Evolutionary conservation across 352 stramenopile genomes (phyloP), one percentile per base, ranked within the genome.

Genomic region (Pythium oligandrum): DNA sequence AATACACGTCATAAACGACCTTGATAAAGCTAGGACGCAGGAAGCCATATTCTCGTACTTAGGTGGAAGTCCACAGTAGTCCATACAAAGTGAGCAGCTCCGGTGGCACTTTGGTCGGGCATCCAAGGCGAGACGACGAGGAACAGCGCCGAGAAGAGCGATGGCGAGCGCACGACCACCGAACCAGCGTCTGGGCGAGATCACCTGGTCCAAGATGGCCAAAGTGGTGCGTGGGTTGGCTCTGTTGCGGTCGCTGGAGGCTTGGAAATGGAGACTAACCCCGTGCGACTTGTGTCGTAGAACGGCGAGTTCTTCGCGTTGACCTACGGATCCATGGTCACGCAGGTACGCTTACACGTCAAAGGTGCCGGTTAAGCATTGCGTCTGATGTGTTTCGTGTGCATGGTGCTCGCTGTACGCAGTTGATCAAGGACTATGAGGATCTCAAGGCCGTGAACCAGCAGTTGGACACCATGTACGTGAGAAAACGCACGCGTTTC

Each of bases 261-360:
- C 40, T 51, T 52, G 12, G 31, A 44, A 17, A 36, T 49, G 31
- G 42, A 17, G 36, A 30, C 42, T 51, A 30, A 52, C 35, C 33
- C 34, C 8, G 37, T 4, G 17, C 5, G 8, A 48, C 17, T 6
- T 12, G 2, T 51, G 31, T 56, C 33, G 17, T 30, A 66, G 83
- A 99, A 98, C 63, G 93, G 95, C n/a, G 96, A 99, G 74, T 81
- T 99, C 36, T 98, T 99, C 59, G 90, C 96, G 38, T 74, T 99
- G 48, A 99, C 96, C 6, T 99, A 99, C 72, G 96, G 96, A 36
- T 92, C 94, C 12, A 86, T 99, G 59, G 92, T 99, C 26, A 98
- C 88, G 6, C 92, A 98, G 74, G 76, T 85, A 45, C 9, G 44
- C 48, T 8, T 12, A 30, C 10, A 34, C 6, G 6, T 47, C 7